Percentiles rank a stretch among this genome's conserved stretches.
These are phyloP conservation scores for Phytophthora ramorum DNA, from an alignment of 352 stramenopile genomes.

Conservation along the genomic window DNA sequence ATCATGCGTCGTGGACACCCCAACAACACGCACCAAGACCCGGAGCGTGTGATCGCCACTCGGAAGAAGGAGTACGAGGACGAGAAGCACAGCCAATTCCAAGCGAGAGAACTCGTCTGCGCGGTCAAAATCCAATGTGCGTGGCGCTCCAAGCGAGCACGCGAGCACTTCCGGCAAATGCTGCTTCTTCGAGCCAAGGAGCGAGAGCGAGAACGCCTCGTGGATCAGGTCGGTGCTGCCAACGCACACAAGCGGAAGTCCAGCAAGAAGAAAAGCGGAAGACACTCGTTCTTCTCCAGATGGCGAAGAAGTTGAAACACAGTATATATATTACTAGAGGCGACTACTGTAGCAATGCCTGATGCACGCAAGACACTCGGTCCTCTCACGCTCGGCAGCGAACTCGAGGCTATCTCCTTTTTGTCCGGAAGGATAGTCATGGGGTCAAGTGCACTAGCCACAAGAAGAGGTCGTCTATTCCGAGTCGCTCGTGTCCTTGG, in stretches of 20 bases:
- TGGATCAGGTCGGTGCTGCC: conserved; percentile 30
- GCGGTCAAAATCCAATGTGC: conserved; percentile 79
- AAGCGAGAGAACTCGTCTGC: conserved; percentile 56
- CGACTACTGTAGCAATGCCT: conserved; percentile 6
- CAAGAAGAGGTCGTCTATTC: conserved; percentile 52
- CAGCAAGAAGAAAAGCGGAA: conserved; percentile 19
- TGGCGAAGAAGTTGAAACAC: conserved; percentile 25
- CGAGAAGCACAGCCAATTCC: conserved; percentile 42
- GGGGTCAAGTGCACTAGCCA: conserved; percentile 25
- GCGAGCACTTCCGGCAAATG: conserved; percentile 62
- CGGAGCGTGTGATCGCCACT: conserved; percentile 45
- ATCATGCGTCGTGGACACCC: conserved; percentile 38
- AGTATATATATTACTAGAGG: conserved; percentile 45
- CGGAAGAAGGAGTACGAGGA: conserved; percentile 48
- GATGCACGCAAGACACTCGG: conserved; percentile 17
- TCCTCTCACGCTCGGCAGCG: conserved; percentile 19
- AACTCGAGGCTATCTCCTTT: conserved; percentile 31
- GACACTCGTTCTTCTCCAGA: conserved; percentile 22
- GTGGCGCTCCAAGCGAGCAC: conserved; percentile 72
- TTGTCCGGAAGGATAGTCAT: conserved; percentile 37
- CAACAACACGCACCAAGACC: conserved; percentile 27
- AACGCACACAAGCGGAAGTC: conserved; percentile 25
- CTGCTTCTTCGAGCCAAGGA: conserved; percentile 70
- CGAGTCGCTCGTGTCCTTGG: conserved; percentile 71
- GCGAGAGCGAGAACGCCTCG: conserved; percentile 55